A percentile compares a stretch with the other conserved stretches of the same genome.
These are phyloP conservation scores for Amphichorda felina DNA, from an alignment of 2,329 filamentous ascomycete genomes.

Conservation along the genomic window DNA sequence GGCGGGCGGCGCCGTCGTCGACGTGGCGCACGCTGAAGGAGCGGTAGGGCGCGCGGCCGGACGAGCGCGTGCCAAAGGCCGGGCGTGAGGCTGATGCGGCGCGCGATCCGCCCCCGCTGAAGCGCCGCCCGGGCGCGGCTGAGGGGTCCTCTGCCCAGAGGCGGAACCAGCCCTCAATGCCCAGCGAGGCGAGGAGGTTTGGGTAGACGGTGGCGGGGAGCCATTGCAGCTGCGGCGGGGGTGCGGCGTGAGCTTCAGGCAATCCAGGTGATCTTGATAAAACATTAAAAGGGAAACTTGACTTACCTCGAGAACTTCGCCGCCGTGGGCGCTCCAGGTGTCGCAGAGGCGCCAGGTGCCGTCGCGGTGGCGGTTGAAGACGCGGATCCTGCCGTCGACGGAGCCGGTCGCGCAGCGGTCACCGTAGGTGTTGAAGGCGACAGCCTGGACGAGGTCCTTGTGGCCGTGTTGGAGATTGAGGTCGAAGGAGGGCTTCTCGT, in stretches of 20 bases:
- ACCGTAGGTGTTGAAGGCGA: conserved; percentile 86
- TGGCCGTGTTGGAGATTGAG: conserved; percentile 62
- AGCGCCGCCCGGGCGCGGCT: conserved; percentile 68
- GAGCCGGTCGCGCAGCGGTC: conserved; percentile 85
- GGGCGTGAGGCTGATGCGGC: conserved; percentile 31
- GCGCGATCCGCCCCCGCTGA: conserved; percentile 46
- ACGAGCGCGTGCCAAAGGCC: conserved; percentile 44
- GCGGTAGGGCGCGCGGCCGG: conserved; percentile 48
- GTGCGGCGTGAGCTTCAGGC: no score
- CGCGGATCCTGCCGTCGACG: conserved; percentile 83
- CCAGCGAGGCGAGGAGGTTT: conserved; percentile 76
- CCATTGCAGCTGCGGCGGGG: conserved; percentile 64
- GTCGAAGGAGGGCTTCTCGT: conserved; percentile 38
- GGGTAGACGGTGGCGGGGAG: conserved; percentile 80
- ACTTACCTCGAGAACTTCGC: conserved; percentile 76
- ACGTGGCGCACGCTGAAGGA: conserved; percentile 79
- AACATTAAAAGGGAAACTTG: no score
- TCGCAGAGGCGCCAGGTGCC: conserved; percentile 71
- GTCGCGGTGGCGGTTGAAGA: conserved; percentile 76
- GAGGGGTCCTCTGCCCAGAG: conserved; percentile 87
- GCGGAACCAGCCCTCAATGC: conserved; percentile 80
- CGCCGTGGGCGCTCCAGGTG: conserved; percentile 81
- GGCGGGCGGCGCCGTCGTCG: conserved; percentile 65
- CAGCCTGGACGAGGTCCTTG: conserved; percentile 69
- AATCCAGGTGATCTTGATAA: no score